Base-by-base conservation (phyloP, 768 basidiomycete species). In the Lactarius vividus region DNA sequence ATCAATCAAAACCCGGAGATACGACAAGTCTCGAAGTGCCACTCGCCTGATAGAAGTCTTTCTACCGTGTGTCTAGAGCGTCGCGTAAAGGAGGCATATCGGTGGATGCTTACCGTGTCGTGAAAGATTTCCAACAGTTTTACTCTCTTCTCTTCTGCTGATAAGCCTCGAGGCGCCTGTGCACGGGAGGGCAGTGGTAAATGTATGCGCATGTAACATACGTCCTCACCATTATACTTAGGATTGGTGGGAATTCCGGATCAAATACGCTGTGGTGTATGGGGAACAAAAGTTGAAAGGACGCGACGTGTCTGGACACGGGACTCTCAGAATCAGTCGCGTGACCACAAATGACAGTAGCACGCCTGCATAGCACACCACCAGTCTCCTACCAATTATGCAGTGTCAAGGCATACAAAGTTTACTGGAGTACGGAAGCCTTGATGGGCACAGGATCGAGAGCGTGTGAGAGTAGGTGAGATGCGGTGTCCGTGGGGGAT, bases 121-220 rank as follows among this genome's bases (percentile, higher is more conserved):
- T 95, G 94, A 72, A 98, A 96, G 70, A 98, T 92, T 77, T 96
- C 95, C 23, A 96, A 77, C 62, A 98, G 76, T 74, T 91, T 94
- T 65, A 87, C 81, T 72, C 91, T 88, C 77, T 98, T 97, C 76
- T 97, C 95, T 72, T 96, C 93, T 7, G 83, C 85, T 28, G 92
- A 94, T 40, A 98, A 80, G 71, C 95, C 94, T 42, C 70, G 68
- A 29, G 70, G 68, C 29, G 70, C 64, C 68, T 67, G 39, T n/a
- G n/a, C 11, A 35, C 31, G 13, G 3, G 18, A 54, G 6, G 26
- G 10, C 26, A 26, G 3, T 28, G 11, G 11, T 29, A 31, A 18
- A 59, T 67, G 54, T 59, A 67, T 63, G 62, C 57, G 61, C 57
- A 44, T 37, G 29, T 42, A 31, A 15, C 23, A 26, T 13, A 37